Conservation (phyloP, 768 basidiomycete species). For the Naganishia randhawae region DNA sequence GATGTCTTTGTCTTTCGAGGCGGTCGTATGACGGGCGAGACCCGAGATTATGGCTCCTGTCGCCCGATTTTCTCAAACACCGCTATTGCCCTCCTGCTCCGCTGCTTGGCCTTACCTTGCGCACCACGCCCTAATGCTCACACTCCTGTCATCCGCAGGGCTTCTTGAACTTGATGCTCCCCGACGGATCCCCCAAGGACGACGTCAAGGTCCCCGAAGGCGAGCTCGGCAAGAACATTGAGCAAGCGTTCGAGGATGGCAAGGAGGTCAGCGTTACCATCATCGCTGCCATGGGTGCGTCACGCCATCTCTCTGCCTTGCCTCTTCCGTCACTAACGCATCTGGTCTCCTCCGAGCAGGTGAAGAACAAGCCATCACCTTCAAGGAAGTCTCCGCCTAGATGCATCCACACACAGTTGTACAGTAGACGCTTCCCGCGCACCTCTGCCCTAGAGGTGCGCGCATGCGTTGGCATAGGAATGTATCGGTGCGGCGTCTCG, state of each 20-base stretch:
- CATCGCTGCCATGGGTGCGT: constrained; percentile 65
- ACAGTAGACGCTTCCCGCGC: constrained; percentile 11
- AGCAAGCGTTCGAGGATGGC: constrained; percentile 69
- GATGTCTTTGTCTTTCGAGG: neutral
- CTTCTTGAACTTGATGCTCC: constrained; percentile 88
- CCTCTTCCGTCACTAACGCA: constrained; percentile 20
- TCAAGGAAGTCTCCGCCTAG: constrained; percentile 65
- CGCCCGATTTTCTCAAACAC: too few relatives aligned
- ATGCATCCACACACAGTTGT: constrained; percentile 12
- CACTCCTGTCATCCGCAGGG: constrained; percentile 51
- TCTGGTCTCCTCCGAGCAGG: constrained; percentile 25
- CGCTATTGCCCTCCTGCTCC: too few relatives aligned
- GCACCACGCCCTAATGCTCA: constrained; percentile 10
- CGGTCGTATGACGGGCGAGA: neutral
- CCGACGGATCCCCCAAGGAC: constrained; percentile 77
- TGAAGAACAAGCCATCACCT: constrained; percentile 86
- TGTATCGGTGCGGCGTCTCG: neutral
- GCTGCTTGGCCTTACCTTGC: neutral
- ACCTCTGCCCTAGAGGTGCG: neutral
- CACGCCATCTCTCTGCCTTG: neutral
- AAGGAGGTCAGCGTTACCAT: constrained; percentile 72
- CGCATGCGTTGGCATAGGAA: neutral
- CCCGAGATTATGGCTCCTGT: too few relatives aligned
- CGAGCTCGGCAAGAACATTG: constrained; percentile 71
- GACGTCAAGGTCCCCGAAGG: constrained; percentile 90